These are phyloP conservation scores for Debaryomycetaceae sp. DNA, from an alignment of 1,139 yeast species.

Conservation along the genomic window DNA sequence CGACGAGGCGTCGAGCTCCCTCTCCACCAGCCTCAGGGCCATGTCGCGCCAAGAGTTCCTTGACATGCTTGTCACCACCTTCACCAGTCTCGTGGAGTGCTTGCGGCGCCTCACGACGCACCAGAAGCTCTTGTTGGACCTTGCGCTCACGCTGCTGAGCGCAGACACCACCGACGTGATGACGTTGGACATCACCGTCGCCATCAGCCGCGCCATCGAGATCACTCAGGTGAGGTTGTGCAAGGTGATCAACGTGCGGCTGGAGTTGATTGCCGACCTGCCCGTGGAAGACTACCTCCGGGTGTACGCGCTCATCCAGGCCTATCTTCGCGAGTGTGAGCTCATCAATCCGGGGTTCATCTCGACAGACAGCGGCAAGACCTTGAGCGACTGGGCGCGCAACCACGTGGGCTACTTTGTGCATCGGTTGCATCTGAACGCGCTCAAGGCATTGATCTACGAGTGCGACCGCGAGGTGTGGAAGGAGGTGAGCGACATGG, in stretches of 20 bases:
- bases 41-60: constrained; percentile 75
- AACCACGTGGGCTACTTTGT: constrained; percentile 63
- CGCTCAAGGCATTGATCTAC: constrained; percentile 39
- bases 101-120: constrained; percentile 71
- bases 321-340: constrained; percentile 82
- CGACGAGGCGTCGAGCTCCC: too few species aligned
- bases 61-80: constrained; percentile 59
- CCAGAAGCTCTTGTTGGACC: constrained; percentile 71
- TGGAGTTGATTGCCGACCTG: constrained; percentile 62
- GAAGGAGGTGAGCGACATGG: constrained; percentile 52
- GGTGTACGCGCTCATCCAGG: constrained; percentile 61
- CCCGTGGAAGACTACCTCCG: constrained; percentile 54
- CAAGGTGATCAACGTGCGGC: constrained; percentile 72
- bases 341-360: constrained; percentile 70
- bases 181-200: constrained; percentile 60
- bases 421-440: constrained; percentile 51
- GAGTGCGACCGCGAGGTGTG: constrained; percentile 70
- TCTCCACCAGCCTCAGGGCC: constrained; percentile 52
- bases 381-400: constrained; percentile 63
- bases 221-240: constrained; percentile 74
- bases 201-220: constrained; percentile 64
- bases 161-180: constrained; percentile 37
- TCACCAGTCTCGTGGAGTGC: constrained; percentile 64
- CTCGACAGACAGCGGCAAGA: constrained; percentile 44
- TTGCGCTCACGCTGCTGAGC: constrained; percentile 55